Base-by-base conservation (phyloP, 2,329 filamentous ascomycete species). In the Hypoxylon sp. region DNA sequence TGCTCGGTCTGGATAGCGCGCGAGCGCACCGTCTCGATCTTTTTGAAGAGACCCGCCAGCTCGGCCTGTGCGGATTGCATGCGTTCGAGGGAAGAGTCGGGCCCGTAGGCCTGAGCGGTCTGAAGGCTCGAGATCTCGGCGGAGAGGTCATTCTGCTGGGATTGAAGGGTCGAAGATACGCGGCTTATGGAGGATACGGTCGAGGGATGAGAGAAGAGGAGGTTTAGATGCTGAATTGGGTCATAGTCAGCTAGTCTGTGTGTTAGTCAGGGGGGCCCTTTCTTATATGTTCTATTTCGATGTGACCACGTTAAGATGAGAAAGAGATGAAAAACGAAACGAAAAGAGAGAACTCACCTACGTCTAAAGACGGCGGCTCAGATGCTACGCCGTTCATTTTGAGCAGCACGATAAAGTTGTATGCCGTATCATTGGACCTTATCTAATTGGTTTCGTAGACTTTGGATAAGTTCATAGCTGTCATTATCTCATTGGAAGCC, bases 41-140 rank as follows among this genome's bases (percentile, higher is more conserved):
- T 97, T 76, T 90, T 90, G 85, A 99, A 98, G 42, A 99, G 89
- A 73, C 92, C 91, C 17, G 92, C 92, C 70, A 99, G 89, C 82
- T 98, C 96, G 63, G 90, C 88, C 82, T 98, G 95, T 48, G 96
- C 94, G 55, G 91, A 90, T 82, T 97, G 92, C 84, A 99, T 98
- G 73, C 94, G 91, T 81, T 93, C 90, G 69, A 98, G 91, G 78
- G 92, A 97, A 74, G 94, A 94, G 76, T 92, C 89, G 80, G 97
- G 92, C 63, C 92, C 93, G 77, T 92, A 92, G 48, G 94, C 92
- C 83, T 98, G 95, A 48, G 90, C 88, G 73, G 91, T 88, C 80
- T 90, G 87, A 72, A 97, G 89, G 56, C 84, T 82, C 68, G 88
- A 85, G 77, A 99, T 97, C 70, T 94, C 89, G 75, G 86, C 83